Percentiles rank a stretch among this genome's conserved stretches.
These are phyloP conservation scores for Peziza echinospora DNA, from an alignment of 495 filamentous ascomycete species.

Conservation along the genomic window DNA sequence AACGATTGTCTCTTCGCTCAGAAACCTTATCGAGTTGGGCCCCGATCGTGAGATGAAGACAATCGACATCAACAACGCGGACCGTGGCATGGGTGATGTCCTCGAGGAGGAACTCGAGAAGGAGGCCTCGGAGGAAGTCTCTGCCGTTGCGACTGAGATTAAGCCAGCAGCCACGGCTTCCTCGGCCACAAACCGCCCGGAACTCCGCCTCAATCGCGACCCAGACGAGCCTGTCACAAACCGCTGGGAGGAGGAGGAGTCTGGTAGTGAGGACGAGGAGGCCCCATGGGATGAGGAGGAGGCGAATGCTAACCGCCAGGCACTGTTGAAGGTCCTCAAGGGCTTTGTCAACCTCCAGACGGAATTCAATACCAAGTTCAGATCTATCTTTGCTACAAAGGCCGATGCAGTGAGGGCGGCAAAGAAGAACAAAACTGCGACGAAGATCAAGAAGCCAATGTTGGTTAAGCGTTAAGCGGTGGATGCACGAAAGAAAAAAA, in stretches of 20 bases:
- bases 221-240: background rate
- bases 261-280: constrained; percentile 15
- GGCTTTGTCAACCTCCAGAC: constrained; percentile 32
- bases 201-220: background rate
- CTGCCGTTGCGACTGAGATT: constrained; percentile 1
- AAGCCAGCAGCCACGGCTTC: background rate
- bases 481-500: too few relatives aligned
- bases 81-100: constrained; percentile 21
- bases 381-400: constrained; percentile 27
- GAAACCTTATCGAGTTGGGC: constrained; percentile 25
- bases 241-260: background rate
- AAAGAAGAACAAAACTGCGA: background rate
- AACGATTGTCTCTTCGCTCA: constrained; percentile 38
- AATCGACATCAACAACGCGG: constrained; percentile 23
- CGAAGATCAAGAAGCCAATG: background rate
- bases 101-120: too few relatives aligned
- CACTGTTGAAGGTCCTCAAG: constrained; percentile 31
- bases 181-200: background rate
- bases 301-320: constrained; percentile 10
- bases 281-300: constrained; percentile 20
- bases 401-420: background rate
- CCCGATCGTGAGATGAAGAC: constrained; percentile 1
- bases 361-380: constrained; percentile 48
- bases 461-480: too few relatives aligned
- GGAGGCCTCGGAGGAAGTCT: constrained; percentile 19